A percentile compares a stretch with the other conserved stretches of the same genome.
phyloP scores from a whole-genome alignment of 495 filamentous ascomycete genomes.

The Trichoderma erinaceum region DNA sequence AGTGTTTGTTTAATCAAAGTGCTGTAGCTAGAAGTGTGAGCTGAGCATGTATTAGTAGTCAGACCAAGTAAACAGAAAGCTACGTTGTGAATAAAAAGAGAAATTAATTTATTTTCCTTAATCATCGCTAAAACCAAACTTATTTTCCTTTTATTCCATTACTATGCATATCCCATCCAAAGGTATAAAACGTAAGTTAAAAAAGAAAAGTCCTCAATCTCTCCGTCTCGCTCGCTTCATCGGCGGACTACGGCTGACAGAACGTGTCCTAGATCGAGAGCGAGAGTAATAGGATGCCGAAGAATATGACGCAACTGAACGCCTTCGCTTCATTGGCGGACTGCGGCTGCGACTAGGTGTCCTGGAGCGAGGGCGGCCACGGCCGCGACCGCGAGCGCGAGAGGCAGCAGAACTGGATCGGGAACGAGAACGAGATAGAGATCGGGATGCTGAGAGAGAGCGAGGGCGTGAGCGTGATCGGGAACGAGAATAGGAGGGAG shows the following conservation, averaged over 20 bases:
- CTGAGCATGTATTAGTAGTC: too few species aligned
- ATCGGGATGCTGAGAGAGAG: too few species aligned
- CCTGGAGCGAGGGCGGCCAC: slow-evolving; percentile 13
- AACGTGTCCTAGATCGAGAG: slow-evolving; percentile 8
- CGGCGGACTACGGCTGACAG: slow-evolving; percentile 17
- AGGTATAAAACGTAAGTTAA: too few species aligned
- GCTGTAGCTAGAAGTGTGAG: too few species aligned
- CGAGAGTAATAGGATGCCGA: neutral
- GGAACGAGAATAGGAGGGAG: slow-evolving; percentile 26
- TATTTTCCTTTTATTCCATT: too few species aligned
- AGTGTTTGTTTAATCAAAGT: too few species aligned
- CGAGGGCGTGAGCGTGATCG: slow-evolving; percentile 3
- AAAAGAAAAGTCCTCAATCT: neutral
- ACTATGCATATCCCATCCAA: too few species aligned
- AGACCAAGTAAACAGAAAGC: too few species aligned
- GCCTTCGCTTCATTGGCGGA: slow-evolving; percentile 22
- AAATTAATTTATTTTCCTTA: too few species aligned
- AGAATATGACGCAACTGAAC: neutral
- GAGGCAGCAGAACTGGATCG: neutral
- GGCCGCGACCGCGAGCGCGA: slow-evolving; percentile 18
- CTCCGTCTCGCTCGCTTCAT: slow-evolving; percentile 9
- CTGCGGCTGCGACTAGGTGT: slow-evolving; percentile 14
- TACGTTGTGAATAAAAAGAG: too few species aligned
- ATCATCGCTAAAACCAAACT: too few species aligned
- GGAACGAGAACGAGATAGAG: too few species aligned